Percentiles rank a stretch among this genome's conserved stretches.
phyloP scores from a whole-genome alignment of 2,329 filamentous ascomycete species.

The Neofusicoccum sp. region DNA sequence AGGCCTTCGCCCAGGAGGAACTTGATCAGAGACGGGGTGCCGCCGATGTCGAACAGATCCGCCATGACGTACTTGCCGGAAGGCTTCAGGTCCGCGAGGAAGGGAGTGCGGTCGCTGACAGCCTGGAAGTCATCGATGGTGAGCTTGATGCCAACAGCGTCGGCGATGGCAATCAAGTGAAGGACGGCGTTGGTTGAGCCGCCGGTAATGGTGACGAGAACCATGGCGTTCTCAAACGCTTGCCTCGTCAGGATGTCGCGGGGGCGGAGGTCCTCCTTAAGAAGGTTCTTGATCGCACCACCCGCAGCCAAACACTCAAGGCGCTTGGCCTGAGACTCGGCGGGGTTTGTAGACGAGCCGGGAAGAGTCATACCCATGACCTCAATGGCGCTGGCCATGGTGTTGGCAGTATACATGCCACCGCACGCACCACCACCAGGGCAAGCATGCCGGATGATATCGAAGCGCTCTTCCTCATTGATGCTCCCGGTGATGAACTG shows the following conservation, averaged over 20 bases:
- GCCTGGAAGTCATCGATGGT: conserved; percentile 56
- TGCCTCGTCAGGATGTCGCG: conserved; percentile 53
- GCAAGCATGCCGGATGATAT: conserved; percentile 92
- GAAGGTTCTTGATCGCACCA: conserved; percentile 53
- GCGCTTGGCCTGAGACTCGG: conserved; percentile 54
- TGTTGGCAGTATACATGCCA: conserved; percentile 68
- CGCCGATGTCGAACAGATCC: conserved; percentile 61
- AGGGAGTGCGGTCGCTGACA: conserved; percentile 53
- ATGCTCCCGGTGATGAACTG: conserved; percentile 93
- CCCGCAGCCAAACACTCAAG: conserved; percentile 54
- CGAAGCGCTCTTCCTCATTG: conserved; percentile 85
- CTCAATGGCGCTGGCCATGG: conserved; percentile 55
- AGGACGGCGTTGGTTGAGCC: conserved; percentile 56
- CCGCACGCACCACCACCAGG: conserved; percentile 82
- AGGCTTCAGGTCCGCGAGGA: conserved; percentile 55
- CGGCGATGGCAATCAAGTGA: conserved; percentile 55
- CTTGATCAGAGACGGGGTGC: conserved; percentile 53
- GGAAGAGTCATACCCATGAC: conserved; percentile 55
- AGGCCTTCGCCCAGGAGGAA: conserved; percentile 54
- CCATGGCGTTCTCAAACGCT: conserved; percentile 56
- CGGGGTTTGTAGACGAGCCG: conserved; percentile 55
- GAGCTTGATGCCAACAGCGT: conserved; percentile 53
- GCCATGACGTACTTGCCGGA: conserved; percentile 59
- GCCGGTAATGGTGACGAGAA: conserved; percentile 53
- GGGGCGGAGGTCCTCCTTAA: conserved; percentile 54